Base-by-base conservation (phyloP, 225 moss, liverwort and hornwort species). In the Polytrichum commune region DNA sequence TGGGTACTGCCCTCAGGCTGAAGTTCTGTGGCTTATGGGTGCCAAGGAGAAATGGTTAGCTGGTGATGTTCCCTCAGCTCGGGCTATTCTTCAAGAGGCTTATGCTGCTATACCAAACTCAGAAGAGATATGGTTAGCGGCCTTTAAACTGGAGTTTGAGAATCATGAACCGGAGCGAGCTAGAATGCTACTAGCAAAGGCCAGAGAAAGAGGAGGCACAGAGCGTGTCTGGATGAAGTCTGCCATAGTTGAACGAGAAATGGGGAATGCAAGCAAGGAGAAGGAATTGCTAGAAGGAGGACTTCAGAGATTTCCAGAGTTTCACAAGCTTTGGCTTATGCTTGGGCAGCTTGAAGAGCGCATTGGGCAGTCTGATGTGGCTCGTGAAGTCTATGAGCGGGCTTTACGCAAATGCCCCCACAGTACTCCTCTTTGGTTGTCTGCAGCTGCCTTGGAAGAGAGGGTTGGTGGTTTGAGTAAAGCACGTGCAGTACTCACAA, bases 161-260 rank as follows among this genome's bases (percentile, higher is more conserved):
- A 97, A 92, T 65, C 85, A 94, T 33, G 97, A 97, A 80, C 97
- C 92, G 5, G 93, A 93, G 80, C 82, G 97, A 73, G 97, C 97
- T 55, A 76, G 97, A 68, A 94, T 94, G 90, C 84, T 97, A 53
- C 82, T 97, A 64, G 97, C 92, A 1, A 97, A 94, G 80, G 97
- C 97, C 25, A 81, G 97, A 62, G 97, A 97, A 76, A 85, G 90
- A 74, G 97, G 97, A 63, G 95, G 95, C 53, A 97, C 97, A 1
- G 97, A 94, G 78, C 86, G 97, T 53, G 97, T 97, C 38, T 97
- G 97, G 97, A 97, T 97, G 97, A 97, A 97, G 64, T 97, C 97
- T 1, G 94, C 91, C 2, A 97, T 97, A 28, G 97, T 97, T 69
- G 97, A 97, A 83, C 88, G 97, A 18, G 97, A 97, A 74, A 76